Conservation (phyloP, 2,329 filamentous ascomycete species). For the Fusarium sp. region DNA sequence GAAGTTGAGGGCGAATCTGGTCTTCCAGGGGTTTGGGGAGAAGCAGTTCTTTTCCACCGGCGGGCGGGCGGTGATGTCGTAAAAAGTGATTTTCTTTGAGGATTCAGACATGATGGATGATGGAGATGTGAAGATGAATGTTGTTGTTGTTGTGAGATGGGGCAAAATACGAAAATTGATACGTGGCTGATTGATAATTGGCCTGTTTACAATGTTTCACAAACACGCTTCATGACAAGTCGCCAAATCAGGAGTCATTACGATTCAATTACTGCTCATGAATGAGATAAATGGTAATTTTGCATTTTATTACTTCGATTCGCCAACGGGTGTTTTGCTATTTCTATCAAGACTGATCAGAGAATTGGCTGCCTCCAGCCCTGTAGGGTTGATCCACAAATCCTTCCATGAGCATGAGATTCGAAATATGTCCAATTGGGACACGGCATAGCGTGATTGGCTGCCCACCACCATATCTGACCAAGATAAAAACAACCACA, state of each 20-base stretch:
- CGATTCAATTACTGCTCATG: accelerated
- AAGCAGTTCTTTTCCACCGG: slow-evolving; percentile 41
- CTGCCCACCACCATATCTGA: accelerated
- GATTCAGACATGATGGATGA: not conserved
- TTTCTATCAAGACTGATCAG: accelerated
- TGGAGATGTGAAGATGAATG: accelerated
- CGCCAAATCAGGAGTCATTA: accelerated
- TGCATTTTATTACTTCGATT: accelerated
- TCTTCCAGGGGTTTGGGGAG: slow-evolving; percentile 48
- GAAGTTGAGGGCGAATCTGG: slow-evolving; percentile 54
- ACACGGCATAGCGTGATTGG: not conserved
- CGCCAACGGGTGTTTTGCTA: accelerated
- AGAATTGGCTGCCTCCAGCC: not conserved
- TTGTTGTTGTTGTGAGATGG: too few relatives aligned
- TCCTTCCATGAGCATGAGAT: too few relatives aligned
- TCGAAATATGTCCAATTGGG: accelerated
- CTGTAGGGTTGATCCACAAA: not conserved
- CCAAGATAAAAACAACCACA: not conserved
- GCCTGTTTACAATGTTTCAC: not conserved
- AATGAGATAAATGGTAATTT: not conserved
- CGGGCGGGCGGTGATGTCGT: slow-evolving; percentile 53
- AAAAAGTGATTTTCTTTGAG: slow-evolving; percentile 46
- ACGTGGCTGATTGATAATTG: not conserved
- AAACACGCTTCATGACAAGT: too few relatives aligned
- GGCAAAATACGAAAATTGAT: not conserved